These are phyloP conservation scores for Raffaelea arxii DNA, from an alignment of 2,329 filamentous ascomycete genomes.

Conservation along the genomic window DNA sequence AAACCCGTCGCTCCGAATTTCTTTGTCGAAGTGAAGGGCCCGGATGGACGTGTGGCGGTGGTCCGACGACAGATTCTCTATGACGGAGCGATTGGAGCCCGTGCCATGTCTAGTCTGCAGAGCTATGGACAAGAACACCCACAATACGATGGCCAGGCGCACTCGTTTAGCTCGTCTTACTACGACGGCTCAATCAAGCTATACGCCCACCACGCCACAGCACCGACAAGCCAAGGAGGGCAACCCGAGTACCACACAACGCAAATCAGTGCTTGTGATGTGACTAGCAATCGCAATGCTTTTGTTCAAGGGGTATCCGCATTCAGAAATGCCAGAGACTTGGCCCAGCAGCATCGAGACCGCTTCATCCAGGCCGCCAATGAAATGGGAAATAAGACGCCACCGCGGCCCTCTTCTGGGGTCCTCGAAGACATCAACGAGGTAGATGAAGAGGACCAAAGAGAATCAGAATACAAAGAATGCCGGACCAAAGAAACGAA, in stretches of 20 bases:
- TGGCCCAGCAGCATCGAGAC: slow-evolving; percentile 26
- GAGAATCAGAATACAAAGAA: no score
- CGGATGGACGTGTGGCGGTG: slow-evolving; percentile 19
- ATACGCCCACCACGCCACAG: slow-evolving; percentile 26
- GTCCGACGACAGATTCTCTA: slow-evolving; percentile 25
- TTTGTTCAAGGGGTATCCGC: slow-evolving; percentile 26
- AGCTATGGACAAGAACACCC: slow-evolving; percentile 21
- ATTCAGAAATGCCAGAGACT: slow-evolving; percentile 29
- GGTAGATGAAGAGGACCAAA: no score
- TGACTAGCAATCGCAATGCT: slow-evolving; percentile 19
- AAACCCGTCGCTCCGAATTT: slow-evolving; percentile 28
- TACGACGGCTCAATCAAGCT: slow-evolving; percentile 25
- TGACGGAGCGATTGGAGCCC: slow-evolving; percentile 26
- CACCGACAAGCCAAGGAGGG: slow-evolving; percentile 18
- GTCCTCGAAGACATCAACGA: no score
- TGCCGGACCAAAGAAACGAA: no score
- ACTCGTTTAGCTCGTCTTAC: slow-evolving; percentile 28
- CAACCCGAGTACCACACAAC: slow-evolving; percentile 32
- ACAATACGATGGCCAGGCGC: slow-evolving; percentile 26
- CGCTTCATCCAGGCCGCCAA: slow-evolving; percentile 17
- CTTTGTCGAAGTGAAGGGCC: slow-evolving; percentile 30
- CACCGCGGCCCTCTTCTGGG: no score
- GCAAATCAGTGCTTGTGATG: slow-evolving; percentile 16
- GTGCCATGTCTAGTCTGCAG: slow-evolving; percentile 26
- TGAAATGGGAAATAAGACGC: no score